Base-by-base conservation (phyloP, 495 filamentous ascomycete genomes). In the Polyplosphaeria fusca region DNA sequence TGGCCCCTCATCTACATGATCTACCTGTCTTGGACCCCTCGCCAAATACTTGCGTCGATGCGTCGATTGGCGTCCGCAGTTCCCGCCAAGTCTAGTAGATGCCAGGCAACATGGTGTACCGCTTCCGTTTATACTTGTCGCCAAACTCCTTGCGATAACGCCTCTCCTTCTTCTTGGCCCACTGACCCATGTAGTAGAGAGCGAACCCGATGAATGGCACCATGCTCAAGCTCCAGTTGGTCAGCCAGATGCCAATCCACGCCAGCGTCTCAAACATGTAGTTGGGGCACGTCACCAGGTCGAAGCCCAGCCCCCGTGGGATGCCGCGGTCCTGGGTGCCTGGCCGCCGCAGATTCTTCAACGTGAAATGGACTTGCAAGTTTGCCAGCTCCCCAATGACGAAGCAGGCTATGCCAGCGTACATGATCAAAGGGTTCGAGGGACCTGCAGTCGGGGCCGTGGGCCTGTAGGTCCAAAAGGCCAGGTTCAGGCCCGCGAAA, bases 81-180 rank as follows among this genome's bases (percentile, higher is more conserved):
- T 7, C 30, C 30, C 14, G 30, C 30, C 30, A 35, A 35, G 30
- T n/a, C 37, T 76, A 86, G 61, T 73, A 76, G 20, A 85, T 55
- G 19, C 85, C 86, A 19, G 93, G 91, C 20, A 97, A 59, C 72
- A 98, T 86, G 51, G 77, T 78, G 66, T 74, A 86, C 58, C 80
- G 80, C 86, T 96, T 96, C 76, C 83, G 86, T 82, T 87, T 87
- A 71, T 98, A 98, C 70, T 83, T 85, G 60, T 87, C 85, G 41
- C 85, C 86, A 71, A 96, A 96, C 69, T 95, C 88, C 71, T 86
- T 85, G 52, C 93, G 81, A 70, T 94, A 91, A 49, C 86, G 83
- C 68, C 74, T 79, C 82, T 98, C 93, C 81, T 96, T 96, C 82
- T 91, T 94, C 72, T 77, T 77, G 9, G 86, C 94, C 93, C 93